Conservation (phyloP, 257 asterid species). For the Solanum arcanum region DNA sequence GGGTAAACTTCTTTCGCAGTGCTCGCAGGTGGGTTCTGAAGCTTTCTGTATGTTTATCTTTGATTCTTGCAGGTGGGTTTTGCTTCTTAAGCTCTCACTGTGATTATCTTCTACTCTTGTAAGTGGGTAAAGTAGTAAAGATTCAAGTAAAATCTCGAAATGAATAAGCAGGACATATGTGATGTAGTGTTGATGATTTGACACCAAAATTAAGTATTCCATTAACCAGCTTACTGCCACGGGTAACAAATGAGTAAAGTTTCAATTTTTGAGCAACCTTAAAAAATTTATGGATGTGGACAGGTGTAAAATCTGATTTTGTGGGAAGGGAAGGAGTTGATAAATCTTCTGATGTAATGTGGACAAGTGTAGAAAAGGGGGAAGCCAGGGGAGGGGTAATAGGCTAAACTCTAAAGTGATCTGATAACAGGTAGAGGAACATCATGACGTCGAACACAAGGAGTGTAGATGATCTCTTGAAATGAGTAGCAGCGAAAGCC, state of each 20-base stretch:
- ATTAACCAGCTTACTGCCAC: not conserved
- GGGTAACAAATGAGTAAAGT: not conserved
- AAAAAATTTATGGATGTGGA: not conserved
- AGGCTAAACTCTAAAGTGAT: not conserved
- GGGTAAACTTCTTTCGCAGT: constrained; percentile 77
- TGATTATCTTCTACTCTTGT: not conserved
- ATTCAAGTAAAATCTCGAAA: not conserved
- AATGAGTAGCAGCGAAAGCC: not conserved
- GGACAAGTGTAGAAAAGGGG: not conserved
- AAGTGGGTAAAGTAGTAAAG: not conserved
- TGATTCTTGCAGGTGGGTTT: constrained; percentile 27
- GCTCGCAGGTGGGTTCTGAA: constrained; percentile 36
- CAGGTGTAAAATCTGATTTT: not conserved
- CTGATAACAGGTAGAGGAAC: not conserved
- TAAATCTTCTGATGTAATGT: not conserved
- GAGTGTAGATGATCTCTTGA: not conserved
- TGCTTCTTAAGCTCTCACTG: not conserved
- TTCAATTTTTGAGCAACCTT: not conserved
- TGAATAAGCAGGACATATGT: not conserved
- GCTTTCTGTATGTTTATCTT: not conserved
- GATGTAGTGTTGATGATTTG: not conserved
- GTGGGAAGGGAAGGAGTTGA: not conserved
- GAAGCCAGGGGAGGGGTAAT: not conserved
- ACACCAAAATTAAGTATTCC: not conserved
- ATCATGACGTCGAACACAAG: not conserved